Evolutionary conservation across 768 basidiomycete genomes (phyloP), one percentile per base, ranked within the genome.

Genomic region (Neoboletus magnificus): DNA sequence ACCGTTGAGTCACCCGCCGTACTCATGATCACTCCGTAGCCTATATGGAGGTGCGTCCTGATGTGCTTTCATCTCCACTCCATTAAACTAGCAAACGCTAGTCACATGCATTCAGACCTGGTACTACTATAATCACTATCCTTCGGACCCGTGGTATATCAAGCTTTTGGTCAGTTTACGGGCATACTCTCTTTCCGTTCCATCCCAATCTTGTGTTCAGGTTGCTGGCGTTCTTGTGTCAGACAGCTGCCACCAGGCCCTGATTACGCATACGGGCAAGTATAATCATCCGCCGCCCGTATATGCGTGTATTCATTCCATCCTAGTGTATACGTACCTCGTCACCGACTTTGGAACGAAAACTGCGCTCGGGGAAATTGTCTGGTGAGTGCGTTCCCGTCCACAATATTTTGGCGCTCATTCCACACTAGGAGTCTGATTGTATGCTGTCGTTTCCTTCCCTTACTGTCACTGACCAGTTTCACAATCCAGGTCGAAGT

Each of bases 91-190:
- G 11, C 30, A 35, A 44, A 8, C 39, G 0, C 37, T 42, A 85
- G 84, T 85, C 22, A 83, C 83, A 15, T 72, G 74, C 54, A 73
- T 85, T 15, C 84, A 85, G 65, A 75, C 78, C 2, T 83, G 76
- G 75, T 84, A 79, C 59, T 85, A 84, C 63, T 84, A 70, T 50
- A 72, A 69, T 18, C 77, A 55, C 3, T 72, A 84, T 62, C 77
- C 80, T 52, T 72, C 70, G 35, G 83, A 85, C 66, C 65, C 70
- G 27, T 83, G 81, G 82, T 68, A 75, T 8, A 73, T 79, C 56
- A 82, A 79, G 59, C 48, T 68, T 15, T 64, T 85, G 43, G 83
- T 83, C 56, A 58, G 76, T 67, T 27, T 3, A 25, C 32, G 22
- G 15, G 12, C 22, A 3, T 37, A 10, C 7, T 25, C 15, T 22